Conservation (phyloP, 768 basidiomycete genomes). For the Hemileccinum impolitum region DNA sequence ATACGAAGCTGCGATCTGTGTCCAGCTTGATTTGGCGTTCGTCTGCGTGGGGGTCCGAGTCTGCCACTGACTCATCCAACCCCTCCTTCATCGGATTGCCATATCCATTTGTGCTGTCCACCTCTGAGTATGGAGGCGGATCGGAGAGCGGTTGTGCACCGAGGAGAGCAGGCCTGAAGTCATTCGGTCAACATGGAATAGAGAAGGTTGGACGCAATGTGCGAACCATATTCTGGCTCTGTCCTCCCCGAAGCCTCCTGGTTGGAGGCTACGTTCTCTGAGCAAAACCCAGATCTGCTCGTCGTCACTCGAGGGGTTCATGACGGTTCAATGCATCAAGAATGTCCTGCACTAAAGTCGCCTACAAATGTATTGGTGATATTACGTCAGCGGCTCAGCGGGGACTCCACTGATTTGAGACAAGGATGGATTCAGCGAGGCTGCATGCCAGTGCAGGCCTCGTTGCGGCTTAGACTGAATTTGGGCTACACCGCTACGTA, state of each 20-base stretch:
- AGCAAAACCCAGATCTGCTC: slow-evolving; percentile 45
- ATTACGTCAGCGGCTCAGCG: slow-evolving; percentile 21
- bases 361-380: background rate
- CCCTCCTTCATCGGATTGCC: slow-evolving; percentile 1
- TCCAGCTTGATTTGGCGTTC: slow-evolving; percentile 87
- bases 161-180: slow-evolving; percentile 26
- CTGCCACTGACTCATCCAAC: background rate
- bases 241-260: slow-evolving; percentile 62
- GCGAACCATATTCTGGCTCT: slow-evolving; percentile 57
- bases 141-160: slow-evolving; percentile 40
- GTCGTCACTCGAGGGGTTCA: slow-evolving; percentile 21
- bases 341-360: slow-evolving; percentile 1
- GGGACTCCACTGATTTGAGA: background rate
- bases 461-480: background rate
- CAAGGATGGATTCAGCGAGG: background rate
- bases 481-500: no score
- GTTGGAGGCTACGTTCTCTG: slow-evolving; percentile 45
- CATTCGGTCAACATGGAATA: slow-evolving; percentile 18
- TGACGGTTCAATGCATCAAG: slow-evolving; percentile 15
- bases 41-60: slow-evolving; percentile 64
- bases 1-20: slow-evolving; percentile 89
- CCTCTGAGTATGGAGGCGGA: slow-evolving; percentile 27
- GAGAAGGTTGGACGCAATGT: slow-evolving; percentile 2
- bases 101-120: slow-evolving; percentile 11
- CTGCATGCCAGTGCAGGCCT: background rate